Percentiles rank a stretch among this genome's conserved stretches.
These are phyloP conservation scores for Yamadazyma scolyti DNA, from an alignment of 805 yeast genomes.

Conservation along the genomic window DNA sequence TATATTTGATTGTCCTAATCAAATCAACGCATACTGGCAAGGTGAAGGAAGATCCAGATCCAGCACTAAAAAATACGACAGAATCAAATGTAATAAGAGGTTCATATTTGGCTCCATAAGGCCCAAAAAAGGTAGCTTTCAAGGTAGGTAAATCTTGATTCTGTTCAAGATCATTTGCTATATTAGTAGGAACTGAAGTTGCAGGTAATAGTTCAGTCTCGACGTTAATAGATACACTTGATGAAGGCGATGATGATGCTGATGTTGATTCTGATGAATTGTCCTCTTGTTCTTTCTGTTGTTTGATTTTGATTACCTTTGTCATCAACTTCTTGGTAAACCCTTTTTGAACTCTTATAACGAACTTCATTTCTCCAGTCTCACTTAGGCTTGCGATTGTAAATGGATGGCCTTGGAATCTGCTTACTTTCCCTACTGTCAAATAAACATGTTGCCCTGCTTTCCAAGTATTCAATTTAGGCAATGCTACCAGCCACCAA, in stretches of 20 bases:
- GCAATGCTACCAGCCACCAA: constrained; percentile 29
- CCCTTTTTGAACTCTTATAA: constrained; percentile 40
- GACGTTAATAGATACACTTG: constrained; percentile 4
- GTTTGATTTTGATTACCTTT: constrained; percentile 20
- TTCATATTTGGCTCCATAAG: constrained; percentile 42
- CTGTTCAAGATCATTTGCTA: background rate
- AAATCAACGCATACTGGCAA: constrained; percentile 44
- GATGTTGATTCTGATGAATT: constrained; percentile 1
- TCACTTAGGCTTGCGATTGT: constrained; percentile 40
- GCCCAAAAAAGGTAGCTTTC: constrained; percentile 42
- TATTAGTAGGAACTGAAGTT: background rate
- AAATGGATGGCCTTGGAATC: constrained; percentile 45
- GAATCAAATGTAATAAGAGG: constrained; percentile 41
- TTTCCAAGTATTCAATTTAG: constrained; percentile 40
- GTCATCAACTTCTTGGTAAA: constrained; percentile 36
- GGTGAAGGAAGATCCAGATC: constrained; percentile 45
- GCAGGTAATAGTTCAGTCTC: constrained; percentile 11
- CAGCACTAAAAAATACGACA: constrained; percentile 36
- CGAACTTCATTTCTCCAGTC: constrained; percentile 35
- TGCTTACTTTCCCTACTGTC: constrained; percentile 35
- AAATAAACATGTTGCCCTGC: constrained; percentile 46
- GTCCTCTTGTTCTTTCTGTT: constrained; percentile 8
- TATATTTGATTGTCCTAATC: constrained; percentile 21
- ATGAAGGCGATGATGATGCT: background rate
- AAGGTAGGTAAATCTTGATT: constrained; percentile 15